Percentiles rank a stretch among this genome's conserved stretches.
These are phyloP conservation scores for Wallemia ichthyophaga DNA, from an alignment of 1,284 basidiomycete species.

Conservation along the genomic window DNA sequence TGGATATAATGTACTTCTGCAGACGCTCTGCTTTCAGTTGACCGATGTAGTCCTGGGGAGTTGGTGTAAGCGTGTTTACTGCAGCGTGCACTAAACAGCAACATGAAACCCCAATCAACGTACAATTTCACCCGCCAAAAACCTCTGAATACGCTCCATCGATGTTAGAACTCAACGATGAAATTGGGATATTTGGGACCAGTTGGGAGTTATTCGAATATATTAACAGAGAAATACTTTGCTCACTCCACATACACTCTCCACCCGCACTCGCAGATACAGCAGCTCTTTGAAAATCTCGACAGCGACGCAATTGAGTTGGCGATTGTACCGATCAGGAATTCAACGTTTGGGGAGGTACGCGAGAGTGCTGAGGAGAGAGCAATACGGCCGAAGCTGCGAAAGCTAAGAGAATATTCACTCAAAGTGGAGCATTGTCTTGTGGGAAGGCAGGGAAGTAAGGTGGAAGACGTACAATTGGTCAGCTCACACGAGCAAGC, in stretches of 20 bases:
- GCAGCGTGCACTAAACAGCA: too few relatives aligned
- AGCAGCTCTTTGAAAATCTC: neutral
- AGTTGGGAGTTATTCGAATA: neutral
- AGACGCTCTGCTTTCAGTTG: neutral
- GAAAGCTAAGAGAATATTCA: neutral
- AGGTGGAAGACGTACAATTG: neutral
- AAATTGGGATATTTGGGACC: neutral
- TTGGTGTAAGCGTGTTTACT: too few relatives aligned
- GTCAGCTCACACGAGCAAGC: neutral
- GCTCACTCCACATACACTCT: neutral
- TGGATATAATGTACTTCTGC: neutral
- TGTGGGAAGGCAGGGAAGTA: neutral
- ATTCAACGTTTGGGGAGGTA: neutral
- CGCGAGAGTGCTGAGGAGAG: neutral
- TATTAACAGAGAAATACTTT: neutral
- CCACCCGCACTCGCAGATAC: neutral
- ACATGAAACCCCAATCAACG: neutral
- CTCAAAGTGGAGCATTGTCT: neutral
- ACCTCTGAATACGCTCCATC: neutral
- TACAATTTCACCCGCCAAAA: neutral
- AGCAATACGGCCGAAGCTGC: neutral
- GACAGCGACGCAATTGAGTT: neutral
- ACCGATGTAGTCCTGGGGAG: neutral
- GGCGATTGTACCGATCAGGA: neutral
- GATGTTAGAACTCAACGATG: neutral